A percentile compares a stretch with the other conserved stretches of the same genome.
These are phyloP conservation scores for Mycena kentingensis DNA, from an alignment of 768 basidiomycete genomes.

Conservation along the genomic window DNA sequence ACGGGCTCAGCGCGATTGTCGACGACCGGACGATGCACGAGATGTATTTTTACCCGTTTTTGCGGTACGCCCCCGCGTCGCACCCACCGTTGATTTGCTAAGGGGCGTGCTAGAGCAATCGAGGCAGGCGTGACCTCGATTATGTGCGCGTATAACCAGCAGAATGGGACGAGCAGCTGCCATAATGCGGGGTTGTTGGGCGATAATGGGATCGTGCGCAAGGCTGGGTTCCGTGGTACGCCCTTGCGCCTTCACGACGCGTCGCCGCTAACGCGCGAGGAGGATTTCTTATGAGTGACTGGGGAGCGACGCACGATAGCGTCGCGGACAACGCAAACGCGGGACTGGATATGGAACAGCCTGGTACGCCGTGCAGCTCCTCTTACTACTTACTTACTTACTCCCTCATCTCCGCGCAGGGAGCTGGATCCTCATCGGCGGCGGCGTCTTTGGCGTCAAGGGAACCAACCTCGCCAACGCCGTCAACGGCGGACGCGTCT, in stretches of 20 bases:
- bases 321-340: constrained; percentile 26
- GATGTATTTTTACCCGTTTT: constrained; percentile 54
- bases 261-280: constrained; percentile 58
- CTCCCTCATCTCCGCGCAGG: neutral
- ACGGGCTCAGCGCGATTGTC: constrained; percentile 46
- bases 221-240: constrained; percentile 21
- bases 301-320: constrained; percentile 26
- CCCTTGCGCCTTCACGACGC: constrained; percentile 46
- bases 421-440: constrained; percentile 38
- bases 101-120: too few relatives aligned
- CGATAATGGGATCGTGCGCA: constrained; percentile 15
- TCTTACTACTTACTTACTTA: too few relatives aligned
- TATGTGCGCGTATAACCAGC: constrained; percentile 36
- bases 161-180: constrained; percentile 48
- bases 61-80: too few relatives aligned
- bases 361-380: constrained; percentile 43
- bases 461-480: constrained; percentile 33
- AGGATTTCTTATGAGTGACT: too few relatives aligned
- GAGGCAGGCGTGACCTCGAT: constrained; percentile 38
- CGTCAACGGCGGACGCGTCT: constrained; percentile 38
- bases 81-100: too few relatives aligned
- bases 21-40: constrained; percentile 62
- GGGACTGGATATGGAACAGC: constrained; percentile 27
- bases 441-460: constrained; percentile 35
- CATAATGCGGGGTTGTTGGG: constrained; percentile 40